Base-by-base conservation (phyloP, 2,329 filamentous ascomycete species). In the Ascochyta lentis region DNA sequence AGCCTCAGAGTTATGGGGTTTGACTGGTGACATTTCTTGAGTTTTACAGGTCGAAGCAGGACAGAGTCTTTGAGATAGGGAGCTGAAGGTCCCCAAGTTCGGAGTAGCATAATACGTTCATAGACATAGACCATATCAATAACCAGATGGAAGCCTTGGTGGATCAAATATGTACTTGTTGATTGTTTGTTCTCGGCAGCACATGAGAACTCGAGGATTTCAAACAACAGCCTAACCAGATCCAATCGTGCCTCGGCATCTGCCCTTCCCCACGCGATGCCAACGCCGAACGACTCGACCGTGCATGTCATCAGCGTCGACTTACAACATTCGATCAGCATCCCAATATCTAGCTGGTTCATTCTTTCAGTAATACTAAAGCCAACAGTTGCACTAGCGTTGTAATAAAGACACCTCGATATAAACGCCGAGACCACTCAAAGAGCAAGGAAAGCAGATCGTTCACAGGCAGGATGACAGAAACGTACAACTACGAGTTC, bases 401-500 rank as follows among this genome's bases (percentile, higher is more conserved):
- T 6, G 9, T n/a, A 35, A 35, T 6, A 9, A 16, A 35, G 3
- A n/a, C 16, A n/a, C 2, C 16, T 35, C n/a, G 9, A 35, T 3
- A 16, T 6, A 16, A 16, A 35, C 8, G 16, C 6, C 12, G 33
- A 35, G 15, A 9, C 33, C 33, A 16, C 8, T 16, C 19, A 49
- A 65, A 58, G 54, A 61, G 53, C 53, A 58, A 58, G 58, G 50
- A 50, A 37, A 5, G 1, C 24, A 26, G n/a, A 35, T n/a, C 6
- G 33, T 35, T 35, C n/a, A 16, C 33, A 6, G 29, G 23, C 48
- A 60, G 47, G 9, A 72, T 71, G 68, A 69, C 70, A 33, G 62
- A 70, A 31, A 58, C 67, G 23, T 79, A 77, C 62, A 69, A 74
- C 9, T 88, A 85, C 77, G 79, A 88, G 64, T 81, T 90, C 80